Conservation (phyloP, 2,329 filamentous ascomycete genomes). For the Juglanconis oblonga region DNA sequence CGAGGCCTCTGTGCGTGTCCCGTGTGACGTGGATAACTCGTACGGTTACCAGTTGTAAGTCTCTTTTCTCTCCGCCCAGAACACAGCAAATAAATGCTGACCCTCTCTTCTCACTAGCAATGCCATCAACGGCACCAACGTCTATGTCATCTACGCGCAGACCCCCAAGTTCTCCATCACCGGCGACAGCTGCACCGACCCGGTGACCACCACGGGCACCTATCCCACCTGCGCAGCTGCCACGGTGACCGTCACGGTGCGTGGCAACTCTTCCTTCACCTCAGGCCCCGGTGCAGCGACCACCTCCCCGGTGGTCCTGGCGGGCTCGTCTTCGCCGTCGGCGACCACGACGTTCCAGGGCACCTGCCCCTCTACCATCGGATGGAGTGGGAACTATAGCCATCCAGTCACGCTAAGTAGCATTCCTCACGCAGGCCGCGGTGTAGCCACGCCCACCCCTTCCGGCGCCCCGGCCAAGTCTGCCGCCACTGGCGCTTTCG, state of each 20-base stretch:
- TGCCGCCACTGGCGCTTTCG: not conserved
- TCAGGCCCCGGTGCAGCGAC: not conserved
- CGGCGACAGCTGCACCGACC: slow-evolving; percentile 28
- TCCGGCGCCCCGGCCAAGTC: not conserved
- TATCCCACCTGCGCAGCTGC: slow-evolving; percentile 26
- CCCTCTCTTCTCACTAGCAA: slow-evolving; percentile 25
- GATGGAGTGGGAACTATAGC: slow-evolving; percentile 15
- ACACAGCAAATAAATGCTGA: not conserved
- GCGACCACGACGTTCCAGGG: slow-evolving; percentile 7
- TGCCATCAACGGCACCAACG: slow-evolving; percentile 43
- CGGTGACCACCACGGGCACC: slow-evolving; percentile 17
- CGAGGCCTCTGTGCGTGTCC: slow-evolving; percentile 32
- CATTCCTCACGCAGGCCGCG: slow-evolving; percentile 14
- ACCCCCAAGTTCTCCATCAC: slow-evolving; percentile 35
- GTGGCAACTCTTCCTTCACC: slow-evolving; percentile 15
- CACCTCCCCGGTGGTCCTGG: not conserved
- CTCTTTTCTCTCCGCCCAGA: not conserved
- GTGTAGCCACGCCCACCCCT: slow-evolving; percentile 3
- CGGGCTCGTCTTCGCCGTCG: not conserved
- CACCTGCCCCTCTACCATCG: slow-evolving; percentile 17
- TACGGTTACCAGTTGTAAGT: slow-evolving; percentile 38
- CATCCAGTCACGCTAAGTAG: slow-evolving; percentile 17
- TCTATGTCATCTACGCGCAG: slow-evolving; percentile 42
- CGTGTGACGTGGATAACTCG: slow-evolving; percentile 33
- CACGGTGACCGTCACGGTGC: slow-evolving; percentile 20